Evolutionary conservation across 768 basidiomycete species (phyloP).

Genomic region (Austroboletus eburneus): DNA sequence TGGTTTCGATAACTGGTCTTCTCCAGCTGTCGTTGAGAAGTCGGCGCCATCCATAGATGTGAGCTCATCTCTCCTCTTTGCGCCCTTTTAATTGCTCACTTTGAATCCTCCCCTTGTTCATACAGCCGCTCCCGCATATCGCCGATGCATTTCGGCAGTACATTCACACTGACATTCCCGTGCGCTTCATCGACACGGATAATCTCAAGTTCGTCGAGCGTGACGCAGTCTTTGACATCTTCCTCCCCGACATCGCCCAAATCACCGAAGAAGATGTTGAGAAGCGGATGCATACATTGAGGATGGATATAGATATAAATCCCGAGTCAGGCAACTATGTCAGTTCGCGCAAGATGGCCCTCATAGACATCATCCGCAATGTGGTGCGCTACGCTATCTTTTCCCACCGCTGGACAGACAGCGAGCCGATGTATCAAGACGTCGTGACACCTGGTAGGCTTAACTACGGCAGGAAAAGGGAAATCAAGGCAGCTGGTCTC

Average conservation of each 20-base stretch:
- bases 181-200: too few relatives aligned
- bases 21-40: too few relatives aligned
- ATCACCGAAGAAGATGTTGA: slow-evolving; percentile 17
- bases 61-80: slow-evolving; percentile 25
- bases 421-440: slow-evolving; percentile 23
- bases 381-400: slow-evolving; percentile 22
- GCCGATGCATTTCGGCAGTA: too few relatives aligned
- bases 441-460: not conserved
- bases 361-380: slow-evolving; percentile 15
- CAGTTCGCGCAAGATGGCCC: slow-evolving; percentile 7
- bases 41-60: slow-evolving; percentile 16
- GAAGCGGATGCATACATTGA: not conserved
- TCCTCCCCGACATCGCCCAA: slow-evolving; percentile 13
- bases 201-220: slow-evolving; percentile 22
- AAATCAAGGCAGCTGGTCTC: slow-evolving; percentile 2
- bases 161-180: too few relatives aligned
- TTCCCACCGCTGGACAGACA: too few relatives aligned
- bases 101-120: too few relatives aligned
- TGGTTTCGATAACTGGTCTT: too few relatives aligned
- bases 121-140: too few relatives aligned
- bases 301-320: not conserved
- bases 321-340: slow-evolving; percentile 17
- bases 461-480: slow-evolving; percentile 1
- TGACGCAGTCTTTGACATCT: slow-evolving; percentile 14
- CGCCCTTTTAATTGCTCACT: too few relatives aligned